Conservation (phyloP, 2,329 filamentous ascomycete species). For the Phialocephala subalpina region DNA sequence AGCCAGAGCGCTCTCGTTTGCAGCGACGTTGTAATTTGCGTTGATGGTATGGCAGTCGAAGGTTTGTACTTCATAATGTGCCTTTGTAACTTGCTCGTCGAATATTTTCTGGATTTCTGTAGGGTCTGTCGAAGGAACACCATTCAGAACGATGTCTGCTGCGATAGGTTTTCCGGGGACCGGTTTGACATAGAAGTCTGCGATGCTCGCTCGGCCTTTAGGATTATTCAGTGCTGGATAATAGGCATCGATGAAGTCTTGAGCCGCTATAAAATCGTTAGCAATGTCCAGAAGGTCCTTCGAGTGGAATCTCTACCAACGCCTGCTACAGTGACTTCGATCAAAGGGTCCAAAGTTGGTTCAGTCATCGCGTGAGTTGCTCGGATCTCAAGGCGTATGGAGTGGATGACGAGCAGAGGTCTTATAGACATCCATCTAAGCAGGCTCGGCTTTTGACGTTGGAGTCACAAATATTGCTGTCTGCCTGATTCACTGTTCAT, state of each 20-base stretch:
- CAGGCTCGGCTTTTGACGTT: not conserved
- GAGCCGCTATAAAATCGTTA: slow-evolving; percentile 62
- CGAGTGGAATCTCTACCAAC: slow-evolving; percentile 41
- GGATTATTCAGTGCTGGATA: slow-evolving; percentile 75
- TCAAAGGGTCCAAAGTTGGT: slow-evolving; percentile 54
- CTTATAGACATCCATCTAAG: slow-evolving; percentile 13
- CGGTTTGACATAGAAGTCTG: slow-evolving; percentile 74
- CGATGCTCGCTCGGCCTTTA: slow-evolving; percentile 57
- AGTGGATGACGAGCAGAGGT: not conserved
- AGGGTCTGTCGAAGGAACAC: slow-evolving; percentile 69
- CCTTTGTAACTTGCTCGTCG: slow-evolving; percentile 65
- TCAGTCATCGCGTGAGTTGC: slow-evolving; percentile 44
- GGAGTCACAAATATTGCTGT: not conserved
- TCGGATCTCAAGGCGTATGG: not conserved
- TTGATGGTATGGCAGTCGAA: slow-evolving; percentile 84
- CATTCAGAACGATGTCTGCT: slow-evolving; percentile 82
- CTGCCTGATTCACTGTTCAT: slow-evolving; percentile 1
- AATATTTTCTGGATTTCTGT: slow-evolving; percentile 74
- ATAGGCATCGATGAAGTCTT: slow-evolving; percentile 76
- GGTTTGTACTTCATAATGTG: slow-evolving; percentile 76
- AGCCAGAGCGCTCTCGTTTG: slow-evolving; percentile 53
- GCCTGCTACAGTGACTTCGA: slow-evolving; percentile 45
- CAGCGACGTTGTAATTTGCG: slow-evolving; percentile 65
- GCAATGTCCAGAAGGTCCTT: slow-evolving; percentile 9
- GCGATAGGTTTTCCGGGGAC: slow-evolving; percentile 60